These are phyloP conservation scores for Trichocladium uniseriatum DNA, from an alignment of 495 filamentous ascomycete genomes.

Conservation along the genomic window DNA sequence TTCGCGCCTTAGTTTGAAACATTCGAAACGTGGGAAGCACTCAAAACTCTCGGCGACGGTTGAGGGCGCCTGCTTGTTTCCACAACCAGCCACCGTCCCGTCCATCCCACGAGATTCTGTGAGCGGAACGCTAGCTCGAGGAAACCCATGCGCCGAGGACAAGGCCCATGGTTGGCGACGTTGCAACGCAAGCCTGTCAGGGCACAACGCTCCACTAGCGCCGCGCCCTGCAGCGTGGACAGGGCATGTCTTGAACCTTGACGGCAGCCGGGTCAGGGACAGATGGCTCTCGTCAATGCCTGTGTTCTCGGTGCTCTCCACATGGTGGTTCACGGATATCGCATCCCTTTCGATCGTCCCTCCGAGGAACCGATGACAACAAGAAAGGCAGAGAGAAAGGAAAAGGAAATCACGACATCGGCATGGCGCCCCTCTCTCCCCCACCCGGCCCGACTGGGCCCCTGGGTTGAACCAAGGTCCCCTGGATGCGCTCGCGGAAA, in stretches of 20 bases:
- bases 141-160: conserved; percentile 1
- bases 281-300: too few relatives aligned
- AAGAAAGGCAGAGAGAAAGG: too few relatives aligned
- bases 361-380: too few relatives aligned
- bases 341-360: too few relatives aligned
- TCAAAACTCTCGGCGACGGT: conserved; percentile 9
- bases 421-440: background rate
- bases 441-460: conserved; percentile 1
- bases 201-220: conserved; percentile 1
- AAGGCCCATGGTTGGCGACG: conserved; percentile 5
- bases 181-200: conserved; percentile 9
- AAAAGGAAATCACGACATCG: background rate
- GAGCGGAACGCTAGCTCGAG: too few relatives aligned
- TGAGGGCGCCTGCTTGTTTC: conserved; percentile 7
- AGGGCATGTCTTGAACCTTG: background rate
- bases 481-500: conserved; percentile 22
- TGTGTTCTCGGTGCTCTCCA: too few relatives aligned
- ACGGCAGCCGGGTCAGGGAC: background rate
- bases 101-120: too few relatives aligned
- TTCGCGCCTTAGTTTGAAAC: conserved; percentile 2
- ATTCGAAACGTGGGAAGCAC: conserved; percentile 1
- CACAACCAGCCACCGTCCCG: too few relatives aligned
- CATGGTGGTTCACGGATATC: too few relatives aligned
- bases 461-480: conserved; percentile 2
- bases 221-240: conserved; percentile 1